Conservation (phyloP, 805 yeast species). For the Teunomyces panamensis region DNA sequence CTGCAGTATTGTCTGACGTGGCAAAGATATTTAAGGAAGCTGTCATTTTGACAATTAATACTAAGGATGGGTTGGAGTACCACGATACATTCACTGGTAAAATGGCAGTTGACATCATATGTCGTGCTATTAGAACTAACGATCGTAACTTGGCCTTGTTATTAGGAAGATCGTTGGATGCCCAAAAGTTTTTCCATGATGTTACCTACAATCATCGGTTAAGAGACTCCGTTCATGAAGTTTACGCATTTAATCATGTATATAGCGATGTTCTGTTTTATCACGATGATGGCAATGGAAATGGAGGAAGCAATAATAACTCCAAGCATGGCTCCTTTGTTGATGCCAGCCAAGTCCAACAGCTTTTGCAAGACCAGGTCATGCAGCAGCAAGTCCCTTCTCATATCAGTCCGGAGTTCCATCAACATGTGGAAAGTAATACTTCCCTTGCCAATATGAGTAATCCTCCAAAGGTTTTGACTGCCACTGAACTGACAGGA, state of each 20-base stretch:
- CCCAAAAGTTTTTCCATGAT: constrained; percentile 92
- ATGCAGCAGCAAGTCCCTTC: constrained; percentile 18
- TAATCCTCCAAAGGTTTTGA: constrained; percentile 2
- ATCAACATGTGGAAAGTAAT: constrained; percentile 7
- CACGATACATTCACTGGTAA: constrained; percentile 92
- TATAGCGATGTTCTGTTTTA: constrained; percentile 46
- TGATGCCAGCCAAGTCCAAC: constrained; percentile 14
- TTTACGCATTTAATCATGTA: constrained; percentile 74
- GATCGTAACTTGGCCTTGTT: constrained; percentile 88
- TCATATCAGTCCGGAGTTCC: constrained; percentile 15
- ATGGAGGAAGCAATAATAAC: constrained; percentile 19
- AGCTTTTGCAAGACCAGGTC: constrained; percentile 13
- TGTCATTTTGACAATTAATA: constrained; percentile 69
- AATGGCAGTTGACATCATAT: constrained; percentile 89
- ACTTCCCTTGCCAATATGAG: constrained; percentile 13
- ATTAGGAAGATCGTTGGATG: constrained; percentile 88
- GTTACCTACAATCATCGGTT: constrained; percentile 92
- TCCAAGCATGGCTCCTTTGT: constrained; percentile 31
- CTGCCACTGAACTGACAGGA: constrained; percentile 25
- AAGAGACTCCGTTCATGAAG: constrained; percentile 83
- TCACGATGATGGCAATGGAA: constrained; percentile 25
- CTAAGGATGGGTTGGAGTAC: constrained; percentile 87
- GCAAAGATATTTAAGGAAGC: constrained; percentile 73
- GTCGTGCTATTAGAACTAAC: constrained; percentile 80
- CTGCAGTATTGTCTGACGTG: constrained; percentile 84